A percentile compares a stretch with the other conserved stretches of the same genome.
Conservation (phyloP, 1,284 basidiomycete genomes). For the Apiotrichum gamsii region DNA sequence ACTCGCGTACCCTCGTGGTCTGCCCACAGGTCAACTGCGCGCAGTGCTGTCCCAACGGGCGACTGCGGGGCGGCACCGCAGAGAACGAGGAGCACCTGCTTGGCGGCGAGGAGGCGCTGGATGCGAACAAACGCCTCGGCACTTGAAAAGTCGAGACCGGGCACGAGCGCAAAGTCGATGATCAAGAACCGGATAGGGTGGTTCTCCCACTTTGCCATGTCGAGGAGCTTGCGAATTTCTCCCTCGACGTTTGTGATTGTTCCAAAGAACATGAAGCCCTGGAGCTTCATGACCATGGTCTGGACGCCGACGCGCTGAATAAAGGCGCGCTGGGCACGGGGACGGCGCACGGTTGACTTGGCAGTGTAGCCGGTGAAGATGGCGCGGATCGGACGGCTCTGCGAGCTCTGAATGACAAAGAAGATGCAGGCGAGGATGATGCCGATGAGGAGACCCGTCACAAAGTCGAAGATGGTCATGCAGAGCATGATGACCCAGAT, state of each 20-base stretch:
- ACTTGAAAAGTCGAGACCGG: slow-evolving; percentile 87
- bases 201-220: slow-evolving; percentile 65
- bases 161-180: slow-evolving; percentile 76
- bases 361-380: slow-evolving; percentile 71
- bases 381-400: slow-evolving; percentile 70
- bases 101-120: slow-evolving; percentile 70
- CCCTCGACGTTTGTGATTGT: slow-evolving; percentile 85
- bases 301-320: slow-evolving; percentile 85
- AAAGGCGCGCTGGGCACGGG: slow-evolving; percentile 79
- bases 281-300: slow-evolving; percentile 80
- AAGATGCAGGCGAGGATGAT: slow-evolving; percentile 89
- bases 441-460: slow-evolving; percentile 86
- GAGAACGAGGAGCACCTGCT: slow-evolving; percentile 75
- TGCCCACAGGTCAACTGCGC: slow-evolving; percentile 67
- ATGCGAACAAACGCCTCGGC: slow-evolving; percentile 92
- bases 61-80: slow-evolving; percentile 70
- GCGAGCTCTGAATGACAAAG: slow-evolving; percentile 91
- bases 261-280: slow-evolving; percentile 89
- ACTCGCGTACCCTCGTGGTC: slow-evolving; percentile 58
- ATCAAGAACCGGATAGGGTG: slow-evolving; percentile 84
- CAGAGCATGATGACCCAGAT: slow-evolving; percentile 64
- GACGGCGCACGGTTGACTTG: slow-evolving; percentile 86
- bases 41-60: slow-evolving; percentile 62
- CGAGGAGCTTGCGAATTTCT: slow-evolving; percentile 58
- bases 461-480: slow-evolving; percentile 92